Evolutionary conservation across 2,329 filamentous ascomycete species (phyloP).

Genomic region (Phaeosphaeria sp.): DNA sequence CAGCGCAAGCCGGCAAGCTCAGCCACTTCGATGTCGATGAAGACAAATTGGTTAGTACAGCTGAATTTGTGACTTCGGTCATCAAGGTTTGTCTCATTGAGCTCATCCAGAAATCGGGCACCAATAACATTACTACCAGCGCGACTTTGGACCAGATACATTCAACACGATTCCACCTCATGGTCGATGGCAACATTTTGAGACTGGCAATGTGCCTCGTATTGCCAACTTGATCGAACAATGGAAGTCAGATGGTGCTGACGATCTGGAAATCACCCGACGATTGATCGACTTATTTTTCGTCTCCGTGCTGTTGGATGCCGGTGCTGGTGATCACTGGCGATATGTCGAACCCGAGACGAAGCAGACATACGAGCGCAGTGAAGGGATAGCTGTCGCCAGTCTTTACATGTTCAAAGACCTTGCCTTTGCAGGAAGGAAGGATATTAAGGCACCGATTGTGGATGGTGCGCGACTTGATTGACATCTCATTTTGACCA

Average conservation of each 20-base stretch:
- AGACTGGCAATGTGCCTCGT: constrained; percentile 74
- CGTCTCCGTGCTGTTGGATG: constrained; percentile 80
- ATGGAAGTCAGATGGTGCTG: constrained; percentile 63
- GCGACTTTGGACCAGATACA: constrained; percentile 70
- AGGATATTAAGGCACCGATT: constrained; percentile 73
- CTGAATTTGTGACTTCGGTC: constrained; percentile 81
- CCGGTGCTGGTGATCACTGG: constrained; percentile 88
- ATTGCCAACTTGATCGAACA: constrained; percentile 71
- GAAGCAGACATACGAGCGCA: constrained; percentile 77
- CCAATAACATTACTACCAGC: constrained; percentile 49
- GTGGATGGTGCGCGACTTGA: constrained; percentile 69
- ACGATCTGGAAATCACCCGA: constrained; percentile 74
- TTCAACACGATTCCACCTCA: constrained; percentile 67
- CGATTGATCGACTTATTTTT: constrained; percentile 79
- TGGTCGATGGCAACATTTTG: constrained; percentile 82
- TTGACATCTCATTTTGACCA: not conserved
- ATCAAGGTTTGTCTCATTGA: constrained; percentile 74
- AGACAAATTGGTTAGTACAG: constrained; percentile 78
- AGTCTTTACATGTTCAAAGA: constrained; percentile 88
- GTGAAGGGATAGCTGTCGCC: constrained; percentile 82
- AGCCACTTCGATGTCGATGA: constrained; percentile 87
- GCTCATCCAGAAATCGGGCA: not conserved
- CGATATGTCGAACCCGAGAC: constrained; percentile 88
- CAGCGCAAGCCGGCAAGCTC: constrained; percentile 56
- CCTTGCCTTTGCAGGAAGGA: constrained; percentile 80